phyloP scores from a whole-genome alignment of 2,329 filamentous ascomycete genomes.

The Colletotrichum sansevieriae region DNA sequence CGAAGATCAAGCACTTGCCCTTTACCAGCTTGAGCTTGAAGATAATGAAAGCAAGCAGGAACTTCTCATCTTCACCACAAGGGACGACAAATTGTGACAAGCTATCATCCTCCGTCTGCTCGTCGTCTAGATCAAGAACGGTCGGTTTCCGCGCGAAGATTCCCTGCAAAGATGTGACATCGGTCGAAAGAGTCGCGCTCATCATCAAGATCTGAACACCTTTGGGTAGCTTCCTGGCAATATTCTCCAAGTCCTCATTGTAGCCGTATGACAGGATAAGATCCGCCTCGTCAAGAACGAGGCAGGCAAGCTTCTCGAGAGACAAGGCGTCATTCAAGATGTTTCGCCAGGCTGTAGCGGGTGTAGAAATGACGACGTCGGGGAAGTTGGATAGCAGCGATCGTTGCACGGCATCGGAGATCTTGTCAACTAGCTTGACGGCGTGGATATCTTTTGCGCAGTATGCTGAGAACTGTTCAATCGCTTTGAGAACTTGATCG shows the following conservation, averaged over 20 bases:
- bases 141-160: slow-evolving; percentile 88
- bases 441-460: slow-evolving; percentile 86
- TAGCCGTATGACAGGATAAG: slow-evolving; percentile 95
- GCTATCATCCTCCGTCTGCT: slow-evolving; percentile 80
- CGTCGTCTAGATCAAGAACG: slow-evolving; percentile 84
- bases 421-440: slow-evolving; percentile 90
- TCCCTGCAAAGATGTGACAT: slow-evolving; percentile 86
- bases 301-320: slow-evolving; percentile 77
- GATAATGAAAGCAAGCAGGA: slow-evolving; percentile 90
- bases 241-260: slow-evolving; percentile 85
- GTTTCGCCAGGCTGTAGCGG: slow-evolving; percentile 84
- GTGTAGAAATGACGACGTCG: slow-evolving; percentile 92
- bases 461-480: slow-evolving; percentile 82
- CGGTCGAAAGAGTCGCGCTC: slow-evolving; percentile 90
- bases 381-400: slow-evolving; percentile 88
- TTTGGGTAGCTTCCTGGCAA: slow-evolving; percentile 83
- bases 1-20: slow-evolving; percentile 82
- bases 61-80: slow-evolving; percentile 98
- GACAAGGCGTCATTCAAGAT: slow-evolving; percentile 79
- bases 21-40: slow-evolving; percentile 96
- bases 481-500: slow-evolving; percentile 85
- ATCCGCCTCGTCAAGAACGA: slow-evolving; percentile 96
- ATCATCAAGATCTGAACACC: slow-evolving; percentile 92
- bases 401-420: slow-evolving; percentile 88
- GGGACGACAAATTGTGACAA: slow-evolving; percentile 90